Conservation (phyloP, 331 rosid genomes). For the Erythrophleum ivorense region DNA sequence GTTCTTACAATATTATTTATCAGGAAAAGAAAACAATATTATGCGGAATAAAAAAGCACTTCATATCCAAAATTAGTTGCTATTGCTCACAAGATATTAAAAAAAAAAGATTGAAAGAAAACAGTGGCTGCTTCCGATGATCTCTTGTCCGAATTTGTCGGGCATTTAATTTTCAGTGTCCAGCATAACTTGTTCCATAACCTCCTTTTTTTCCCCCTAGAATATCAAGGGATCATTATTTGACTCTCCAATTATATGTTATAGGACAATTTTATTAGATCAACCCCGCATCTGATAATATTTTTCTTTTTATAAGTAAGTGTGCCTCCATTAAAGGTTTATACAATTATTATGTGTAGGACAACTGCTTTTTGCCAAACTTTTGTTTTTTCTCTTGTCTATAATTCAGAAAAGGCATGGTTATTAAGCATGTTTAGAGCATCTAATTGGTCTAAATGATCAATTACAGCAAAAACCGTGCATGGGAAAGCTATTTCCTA, state of each 20-base stretch:
- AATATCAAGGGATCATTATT: conserved; percentile 1
- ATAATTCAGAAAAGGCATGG: background rate
- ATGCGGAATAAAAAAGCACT: too few relatives aligned
- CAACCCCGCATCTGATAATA: background rate
- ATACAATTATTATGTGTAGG: background rate
- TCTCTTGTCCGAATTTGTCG: background rate
- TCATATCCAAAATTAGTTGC: background rate
- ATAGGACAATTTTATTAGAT: background rate
- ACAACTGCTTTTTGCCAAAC: conserved; percentile 4
- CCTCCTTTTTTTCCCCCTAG: background rate
- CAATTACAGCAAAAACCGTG: conserved; percentile 5
- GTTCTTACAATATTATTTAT: background rate
- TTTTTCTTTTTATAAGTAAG: background rate
- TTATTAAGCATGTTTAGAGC: conserved; percentile 19
- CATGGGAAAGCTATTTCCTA: background rate
- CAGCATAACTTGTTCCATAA: conserved; percentile 30
- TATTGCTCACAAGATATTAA: background rate
- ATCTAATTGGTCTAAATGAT: conserved; percentile 26
- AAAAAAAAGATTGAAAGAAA: background rate
- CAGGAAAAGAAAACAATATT: too few relatives aligned
- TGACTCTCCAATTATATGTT: conserved; percentile 3
- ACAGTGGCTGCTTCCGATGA: background rate
- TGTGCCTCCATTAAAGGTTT: background rate
- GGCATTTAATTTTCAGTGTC: conserved; percentile 29
- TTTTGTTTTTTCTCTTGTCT: background rate